Evolutionary conservation across 192 early-diverging fungal genomes (phyloP).

Genomic region (Mortierella claussenii): DNA sequence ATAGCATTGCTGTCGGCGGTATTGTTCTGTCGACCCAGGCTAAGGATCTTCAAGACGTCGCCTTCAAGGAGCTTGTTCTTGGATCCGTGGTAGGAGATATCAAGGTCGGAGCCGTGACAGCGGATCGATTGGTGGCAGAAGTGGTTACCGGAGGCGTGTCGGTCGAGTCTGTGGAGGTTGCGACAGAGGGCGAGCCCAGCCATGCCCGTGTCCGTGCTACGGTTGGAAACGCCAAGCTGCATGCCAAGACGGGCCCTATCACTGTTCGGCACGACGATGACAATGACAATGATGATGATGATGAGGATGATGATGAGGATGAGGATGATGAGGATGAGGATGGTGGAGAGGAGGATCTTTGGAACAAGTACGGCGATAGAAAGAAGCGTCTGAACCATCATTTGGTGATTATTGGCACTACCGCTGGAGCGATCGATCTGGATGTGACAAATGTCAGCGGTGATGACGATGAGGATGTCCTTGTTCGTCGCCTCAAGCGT

Average conservation of each 20-base stretch:
- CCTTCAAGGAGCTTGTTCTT: constrained; percentile 12
- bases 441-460: not conserved
- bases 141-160: constrained; percentile 1
- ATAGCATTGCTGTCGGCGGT: constrained; percentile 16
- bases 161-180: constrained; percentile 14
- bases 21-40: constrained; percentile 6
- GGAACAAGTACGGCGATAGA: not conserved
- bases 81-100: constrained; percentile 15
- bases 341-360: not conserved
- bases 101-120: constrained; percentile 10
- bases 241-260: constrained; percentile 9
- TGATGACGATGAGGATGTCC: not conserved
- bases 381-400: not conserved
- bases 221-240: constrained; percentile 1
- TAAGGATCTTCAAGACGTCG: not conserved
- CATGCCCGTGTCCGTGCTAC: not conserved
- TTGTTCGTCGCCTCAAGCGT: not conserved
- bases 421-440: constrained; percentile 12
- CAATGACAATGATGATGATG: constrained; percentile 2
- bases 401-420: not conserved
- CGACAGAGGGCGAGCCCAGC: constrained; percentile 2
- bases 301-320: constrained; percentile 1
- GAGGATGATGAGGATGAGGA: not conserved
- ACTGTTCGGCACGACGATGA: constrained; percentile 7
- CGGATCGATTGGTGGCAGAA: constrained; percentile 10